A percentile compares a stretch with the other conserved stretches of the same genome.
Evolutionary conservation across 257 asterid species (phyloP).

Genomic region (Lycium barbarum): DNA sequence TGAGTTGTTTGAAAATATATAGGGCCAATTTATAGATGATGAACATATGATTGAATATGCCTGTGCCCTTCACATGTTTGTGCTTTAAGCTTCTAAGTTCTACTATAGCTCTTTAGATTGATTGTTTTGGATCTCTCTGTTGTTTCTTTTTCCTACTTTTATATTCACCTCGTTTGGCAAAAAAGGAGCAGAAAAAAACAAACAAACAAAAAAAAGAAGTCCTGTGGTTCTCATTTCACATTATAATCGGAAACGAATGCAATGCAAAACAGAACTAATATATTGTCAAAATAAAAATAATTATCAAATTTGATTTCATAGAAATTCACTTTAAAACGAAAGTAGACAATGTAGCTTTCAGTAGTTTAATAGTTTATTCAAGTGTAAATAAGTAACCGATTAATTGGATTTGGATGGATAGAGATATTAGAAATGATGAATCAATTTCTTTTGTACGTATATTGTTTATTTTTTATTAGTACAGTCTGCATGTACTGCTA

Average conservation of each 20-base stretch:
- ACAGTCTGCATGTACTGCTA: too few species aligned
- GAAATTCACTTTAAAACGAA: too few species aligned
- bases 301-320: too few species aligned
- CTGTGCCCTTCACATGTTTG: constrained; percentile 27
- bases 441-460: too few species aligned
- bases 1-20: neutral
- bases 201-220: neutral
- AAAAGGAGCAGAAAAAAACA: neutral
- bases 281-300: neutral
- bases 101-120: neutral
- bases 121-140: neutral
- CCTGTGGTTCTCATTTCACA: neutral
- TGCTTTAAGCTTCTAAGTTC: neutral
- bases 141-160: neutral
- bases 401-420: neutral
- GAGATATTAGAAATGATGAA: too few species aligned
- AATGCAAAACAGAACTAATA: neutral
- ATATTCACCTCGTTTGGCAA: neutral
- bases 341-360: neutral
- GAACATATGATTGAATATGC: constrained; percentile 11
- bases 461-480: neutral
- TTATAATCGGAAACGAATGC: neutral
- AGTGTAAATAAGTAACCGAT: too few species aligned
- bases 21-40: neutral
- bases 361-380: neutral